Evolutionary conservation across 129 eudicot species (phyloP), one percentile per base, ranked within the genome.

Genomic region (Pulicaria dysenterica): DNA sequence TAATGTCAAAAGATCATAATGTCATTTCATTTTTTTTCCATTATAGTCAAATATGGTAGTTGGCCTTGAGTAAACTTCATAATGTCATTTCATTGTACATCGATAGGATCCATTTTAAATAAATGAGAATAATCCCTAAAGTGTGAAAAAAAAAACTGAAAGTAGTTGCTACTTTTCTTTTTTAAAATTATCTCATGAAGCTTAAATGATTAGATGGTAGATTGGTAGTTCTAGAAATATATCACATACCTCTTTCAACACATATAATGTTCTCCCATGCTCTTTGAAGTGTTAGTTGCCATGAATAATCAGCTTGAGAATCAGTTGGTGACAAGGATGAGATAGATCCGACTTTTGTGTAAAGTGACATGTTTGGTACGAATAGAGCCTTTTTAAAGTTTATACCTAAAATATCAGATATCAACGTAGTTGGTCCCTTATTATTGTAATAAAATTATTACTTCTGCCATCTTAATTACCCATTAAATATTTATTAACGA

Each of bases 321-420:
- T 83, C 89, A 53, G 81, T 41, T 16, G 86, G 75, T 64, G 92
- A 84, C 51, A 77, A 65, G 14, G 81, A 61, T 58, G 72, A 76
- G 61, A 53, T 72, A 67, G 90, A 70, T 61, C 88, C 90, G 48
- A 94, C 96, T 80, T 88, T 90, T 82, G 86, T 73, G 82, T 94
- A 87, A 50, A 90, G 85, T 17, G 98, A 94, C 68, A 85, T 76
- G 47, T 90, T 94, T n/a, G 98, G 98, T 49, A 94, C 96, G 82
- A 94, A 94, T 53, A 94, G 77, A 37, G 96, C 98, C 86, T 85
- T 85, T 75, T 77, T 80, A 74, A 94, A 90, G 77, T 80, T 72
- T 17, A 94, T 83, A 79, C 98, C 98, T 94, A 84, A 68, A 65
- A 50, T 63, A 80, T 62, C 40, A 54, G 48, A 42, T 39, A 31